These are phyloP conservation scores for Geotrichum candidum DNA, from an alignment of 1,139 yeast species.

Conservation along the genomic window DNA sequence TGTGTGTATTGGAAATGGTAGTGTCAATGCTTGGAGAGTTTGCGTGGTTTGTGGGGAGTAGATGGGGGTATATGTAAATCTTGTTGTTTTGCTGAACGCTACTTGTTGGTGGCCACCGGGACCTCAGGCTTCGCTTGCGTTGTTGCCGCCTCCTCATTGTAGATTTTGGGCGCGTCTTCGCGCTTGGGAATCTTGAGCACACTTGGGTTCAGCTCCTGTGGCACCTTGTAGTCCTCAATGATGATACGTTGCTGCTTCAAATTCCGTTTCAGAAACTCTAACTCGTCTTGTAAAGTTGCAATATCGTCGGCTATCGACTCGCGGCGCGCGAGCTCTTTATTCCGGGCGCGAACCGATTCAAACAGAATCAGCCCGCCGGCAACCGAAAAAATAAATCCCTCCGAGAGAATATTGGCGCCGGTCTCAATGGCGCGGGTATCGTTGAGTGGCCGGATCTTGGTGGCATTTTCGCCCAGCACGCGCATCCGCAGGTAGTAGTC, in stretches of 20 bases:
- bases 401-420: constrained; percentile 77
- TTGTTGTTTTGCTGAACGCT: background rate
- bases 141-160: constrained; percentile 1
- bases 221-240: constrained; percentile 45
- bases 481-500: constrained; percentile 61
- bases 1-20: background rate
- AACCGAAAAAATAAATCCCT: constrained; percentile 65
- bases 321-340: constrained; percentile 56
- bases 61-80: background rate
- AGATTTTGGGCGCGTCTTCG: constrained; percentile 3
- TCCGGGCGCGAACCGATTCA: constrained; percentile 64
- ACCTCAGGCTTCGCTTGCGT: background rate
- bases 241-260: constrained; percentile 41
- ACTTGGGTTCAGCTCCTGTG: constrained; percentile 44
- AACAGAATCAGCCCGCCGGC: constrained; percentile 75
- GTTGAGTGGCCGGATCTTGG: constrained; percentile 67
- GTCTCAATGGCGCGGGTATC: constrained; percentile 79
- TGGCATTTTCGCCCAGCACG: constrained; percentile 53
- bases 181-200: constrained; percentile 34
- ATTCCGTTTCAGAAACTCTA: constrained; percentile 52
- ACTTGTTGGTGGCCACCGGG: background rate
- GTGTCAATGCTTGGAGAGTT: background rate
- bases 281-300: constrained; percentile 60
- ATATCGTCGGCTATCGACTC: constrained; percentile 67
- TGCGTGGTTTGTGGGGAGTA: background rate